Evolutionary conservation across 2,329 filamentous ascomycete genomes (phyloP), one percentile per base, ranked within the genome.

Genomic region (Furcasterigmium furcatum): DNA sequence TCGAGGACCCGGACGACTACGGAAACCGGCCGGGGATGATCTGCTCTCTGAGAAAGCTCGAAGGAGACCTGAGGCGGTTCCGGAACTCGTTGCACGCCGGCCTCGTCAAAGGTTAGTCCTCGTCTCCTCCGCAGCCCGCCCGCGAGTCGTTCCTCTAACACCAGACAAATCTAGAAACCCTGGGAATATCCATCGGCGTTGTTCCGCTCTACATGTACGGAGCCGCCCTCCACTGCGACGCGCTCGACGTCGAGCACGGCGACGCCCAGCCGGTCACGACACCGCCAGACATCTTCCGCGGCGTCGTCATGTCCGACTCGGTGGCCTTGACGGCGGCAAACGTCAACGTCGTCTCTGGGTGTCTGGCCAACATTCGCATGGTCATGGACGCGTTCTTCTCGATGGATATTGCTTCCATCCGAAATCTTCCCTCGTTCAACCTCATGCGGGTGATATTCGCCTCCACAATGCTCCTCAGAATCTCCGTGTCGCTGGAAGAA

Each of bases 391-490:
- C 76, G 0, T 87, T 91, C 46, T 62, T 84, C 5, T 66, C 67
- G 35, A 78, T 89, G 62, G 78, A 83, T 41, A 61, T 79, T 13
- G 62, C 68, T 4, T 72, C 69, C 29, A 71, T 88, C 35, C 79
- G 82, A 80, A 79, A 58, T 82, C 27, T 30, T 14, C 27, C 27
- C 7, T 4, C 10, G 10, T 30, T 30, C 27, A 30, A 30, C 27
- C n/a, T 87, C 55, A 85, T 87, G 18, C 79, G 86, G 19, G 79
- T 88, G 19, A 80, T 84, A 14, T 88, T 87, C 58, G 82, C 81
- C 5, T 75, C 83, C 4, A 82, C 89, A 21, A 79, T 87, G 30
- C 68, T 89, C 30, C 84, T 88, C 59, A 90, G 88, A 63, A 76
- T 90, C 49, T 85, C 84, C 63, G 82, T 87, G 38, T 79, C 83